phyloP scores from a whole-genome alignment of 768 basidiomycete species.

The Boletellus ananiceps region DNA sequence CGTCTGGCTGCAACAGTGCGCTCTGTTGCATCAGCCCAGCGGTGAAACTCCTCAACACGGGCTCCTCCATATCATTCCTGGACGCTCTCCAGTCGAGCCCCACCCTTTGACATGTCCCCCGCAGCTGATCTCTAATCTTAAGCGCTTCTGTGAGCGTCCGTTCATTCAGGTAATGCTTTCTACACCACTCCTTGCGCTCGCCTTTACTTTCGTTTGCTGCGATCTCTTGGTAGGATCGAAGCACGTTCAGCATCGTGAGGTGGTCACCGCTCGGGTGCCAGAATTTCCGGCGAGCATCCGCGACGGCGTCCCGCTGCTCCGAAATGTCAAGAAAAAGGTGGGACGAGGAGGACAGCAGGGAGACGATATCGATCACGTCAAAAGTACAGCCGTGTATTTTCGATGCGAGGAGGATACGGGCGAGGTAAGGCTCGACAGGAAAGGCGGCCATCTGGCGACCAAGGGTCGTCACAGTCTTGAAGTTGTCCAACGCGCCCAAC shows the following conservation, averaged over 20 bases:
- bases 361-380: slow-evolving; percentile 82
- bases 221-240: slow-evolving; percentile 77
- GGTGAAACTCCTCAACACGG: slow-evolving; percentile 66
- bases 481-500: slow-evolving; percentile 71
- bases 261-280: slow-evolving; percentile 86
- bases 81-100: slow-evolving; percentile 56
- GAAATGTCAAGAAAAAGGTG: slow-evolving; percentile 76
- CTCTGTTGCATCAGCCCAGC: slow-evolving; percentile 78
- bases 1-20: slow-evolving; percentile 81
- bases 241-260: slow-evolving; percentile 81
- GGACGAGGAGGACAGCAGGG: slow-evolving; percentile 76
- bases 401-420: slow-evolving; percentile 78
- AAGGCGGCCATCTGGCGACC: slow-evolving; percentile 87
- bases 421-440: slow-evolving; percentile 83
- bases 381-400: slow-evolving; percentile 63
- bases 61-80: slow-evolving; percentile 60
- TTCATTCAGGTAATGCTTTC: slow-evolving; percentile 76
- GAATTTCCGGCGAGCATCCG: slow-evolving; percentile 73
- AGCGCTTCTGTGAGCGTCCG: slow-evolving; percentile 73
- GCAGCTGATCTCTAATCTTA: slow-evolving; percentile 78
- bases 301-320: slow-evolving; percentile 68
- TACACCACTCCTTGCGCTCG: slow-evolving; percentile 72
- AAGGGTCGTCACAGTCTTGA: slow-evolving; percentile 59
- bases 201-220: slow-evolving; percentile 42
- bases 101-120: slow-evolving; percentile 54